Percentiles rank a stretch among this genome's conserved stretches.
These are phyloP conservation scores for Pseudogymnoascus sp. DNA, from an alignment of 2,329 filamentous ascomycete species.

Conservation along the genomic window DNA sequence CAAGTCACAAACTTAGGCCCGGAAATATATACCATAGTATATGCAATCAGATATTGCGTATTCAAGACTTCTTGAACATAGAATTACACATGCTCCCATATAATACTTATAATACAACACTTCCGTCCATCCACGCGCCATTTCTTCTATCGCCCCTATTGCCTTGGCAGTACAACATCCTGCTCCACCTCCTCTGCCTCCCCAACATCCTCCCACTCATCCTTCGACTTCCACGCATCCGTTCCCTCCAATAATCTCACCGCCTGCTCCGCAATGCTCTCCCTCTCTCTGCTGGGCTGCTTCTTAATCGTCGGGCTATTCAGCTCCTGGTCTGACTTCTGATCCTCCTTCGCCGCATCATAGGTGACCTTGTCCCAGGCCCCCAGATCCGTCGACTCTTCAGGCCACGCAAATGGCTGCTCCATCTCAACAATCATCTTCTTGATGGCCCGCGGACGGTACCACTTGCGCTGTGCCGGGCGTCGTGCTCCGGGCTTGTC, in stretches of 20 bases:
- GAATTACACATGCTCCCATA: slow-evolving; percentile 6
- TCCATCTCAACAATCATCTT: slow-evolving; percentile 91
- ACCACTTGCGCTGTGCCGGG: slow-evolving; percentile 45
- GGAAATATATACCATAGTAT: not conserved
- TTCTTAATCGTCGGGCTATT: slow-evolving; percentile 23
- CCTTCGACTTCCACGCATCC: slow-evolving; percentile 45
- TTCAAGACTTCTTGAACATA: slow-evolving; percentile 6
- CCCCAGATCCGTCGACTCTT: slow-evolving; percentile 50
- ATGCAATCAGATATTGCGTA: not conserved
- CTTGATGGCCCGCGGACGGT: slow-evolving; percentile 67
- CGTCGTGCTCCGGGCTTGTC: slow-evolving; percentile 32
- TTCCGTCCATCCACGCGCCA: slow-evolving; percentile 4
- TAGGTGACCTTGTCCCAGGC: slow-evolving; percentile 55
- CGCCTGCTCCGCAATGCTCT: slow-evolving; percentile 49
- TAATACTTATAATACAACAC: slow-evolving; percentile 8
- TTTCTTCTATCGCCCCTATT: slow-evolving; percentile 9
- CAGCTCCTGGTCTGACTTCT: slow-evolving; percentile 30
- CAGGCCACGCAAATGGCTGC: slow-evolving; percentile 82
- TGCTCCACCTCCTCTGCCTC: slow-evolving; percentile 25
- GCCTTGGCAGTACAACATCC: slow-evolving; percentile 19
- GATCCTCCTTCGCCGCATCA: slow-evolving; percentile 41
- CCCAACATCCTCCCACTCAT: slow-evolving; percentile 34
- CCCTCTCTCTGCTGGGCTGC: slow-evolving; percentile 30
- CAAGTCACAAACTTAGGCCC: not conserved
- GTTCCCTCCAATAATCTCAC: slow-evolving; percentile 51